Evolutionary conservation across 768 basidiomycete genomes (phyloP).

Genomic region (Hericium erinaceus): DNA sequence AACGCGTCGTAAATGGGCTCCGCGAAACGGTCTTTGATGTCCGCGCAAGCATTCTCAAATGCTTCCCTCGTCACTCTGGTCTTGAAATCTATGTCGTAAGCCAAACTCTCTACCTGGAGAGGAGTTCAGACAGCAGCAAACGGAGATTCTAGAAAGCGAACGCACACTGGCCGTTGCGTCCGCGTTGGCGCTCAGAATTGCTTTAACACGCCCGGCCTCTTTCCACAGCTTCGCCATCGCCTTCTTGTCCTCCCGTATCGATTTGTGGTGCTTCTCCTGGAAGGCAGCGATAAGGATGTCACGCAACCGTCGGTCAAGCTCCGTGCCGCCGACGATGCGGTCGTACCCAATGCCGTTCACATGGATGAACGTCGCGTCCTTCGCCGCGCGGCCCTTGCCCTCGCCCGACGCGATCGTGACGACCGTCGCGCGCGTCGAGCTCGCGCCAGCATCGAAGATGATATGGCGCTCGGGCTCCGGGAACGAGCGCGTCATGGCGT

Average conservation of each 20-base stretch:
- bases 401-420: constrained; percentile 53
- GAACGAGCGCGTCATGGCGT: constrained; percentile 93
- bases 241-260: constrained; percentile 62
- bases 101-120: constrained; percentile 72
- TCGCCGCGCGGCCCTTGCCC: constrained; percentile 40
- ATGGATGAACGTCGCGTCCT: constrained; percentile 57
- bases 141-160: neutral
- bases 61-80: constrained; percentile 65
- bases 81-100: constrained; percentile 87
- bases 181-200: constrained; percentile 85
- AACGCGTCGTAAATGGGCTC: constrained; percentile 73
- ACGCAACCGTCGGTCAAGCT: constrained; percentile 74
- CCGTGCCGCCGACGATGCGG: constrained; percentile 65
- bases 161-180: constrained; percentile 68
- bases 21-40: constrained; percentile 53
- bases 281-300: constrained; percentile 75
- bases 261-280: constrained; percentile 56
- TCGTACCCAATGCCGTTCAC: constrained; percentile 82
- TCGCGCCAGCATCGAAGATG: constrained; percentile 92
- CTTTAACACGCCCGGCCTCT: constrained; percentile 86
- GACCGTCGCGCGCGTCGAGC: constrained; percentile 68
- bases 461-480: constrained; percentile 73
- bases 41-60: constrained; percentile 70
- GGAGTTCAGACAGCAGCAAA: neutral
- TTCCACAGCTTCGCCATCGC: constrained; percentile 94